phyloP scores from a whole-genome alignment of 139 green algal species.

The Zygnema cylindricum region DNA sequence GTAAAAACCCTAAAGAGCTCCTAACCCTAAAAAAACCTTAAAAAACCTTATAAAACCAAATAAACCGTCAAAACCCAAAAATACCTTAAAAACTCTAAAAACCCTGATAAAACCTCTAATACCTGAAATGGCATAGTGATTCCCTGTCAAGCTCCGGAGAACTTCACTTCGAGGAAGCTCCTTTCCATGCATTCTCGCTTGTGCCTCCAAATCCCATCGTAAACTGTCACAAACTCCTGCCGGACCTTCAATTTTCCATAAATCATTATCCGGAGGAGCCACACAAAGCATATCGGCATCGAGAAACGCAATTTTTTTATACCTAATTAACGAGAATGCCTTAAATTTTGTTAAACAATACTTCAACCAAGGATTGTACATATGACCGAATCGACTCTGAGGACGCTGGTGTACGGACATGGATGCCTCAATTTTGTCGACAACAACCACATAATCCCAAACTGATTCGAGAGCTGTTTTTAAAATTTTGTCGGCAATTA shows the following conservation, averaged over 20 bases:
- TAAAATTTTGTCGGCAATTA: not conserved
- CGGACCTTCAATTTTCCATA: not conserved
- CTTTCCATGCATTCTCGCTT: constrained; percentile 22
- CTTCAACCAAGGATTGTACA: constrained; percentile 23
- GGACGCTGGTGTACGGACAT: not conserved
- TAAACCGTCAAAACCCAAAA: too few relatives aligned
- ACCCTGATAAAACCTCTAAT: not conserved
- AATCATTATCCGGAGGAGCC: not conserved
- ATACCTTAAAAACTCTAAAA: too few relatives aligned
- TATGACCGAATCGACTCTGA: constrained; percentile 30
- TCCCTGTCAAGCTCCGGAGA: not conserved
- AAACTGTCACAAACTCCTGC: constrained; percentile 18
- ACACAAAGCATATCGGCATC: constrained; percentile 43
- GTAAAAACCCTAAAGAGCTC: too few relatives aligned
- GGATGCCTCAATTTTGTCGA: not conserved
- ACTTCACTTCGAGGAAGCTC: not conserved
- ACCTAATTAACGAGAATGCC: constrained; percentile 1
- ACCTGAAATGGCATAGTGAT: constrained; percentile 25
- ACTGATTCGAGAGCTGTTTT: not conserved
- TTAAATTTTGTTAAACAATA: constrained; percentile 37
- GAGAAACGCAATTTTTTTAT: constrained; percentile 33
- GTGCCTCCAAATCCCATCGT: constrained; percentile 2
- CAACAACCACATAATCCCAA: constrained; percentile 31
- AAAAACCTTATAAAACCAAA: too few relatives aligned
- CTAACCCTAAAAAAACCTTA: too few relatives aligned